phyloP scores from a whole-genome alignment of 768 basidiomycete species.

The Boletellus ananas region DNA sequence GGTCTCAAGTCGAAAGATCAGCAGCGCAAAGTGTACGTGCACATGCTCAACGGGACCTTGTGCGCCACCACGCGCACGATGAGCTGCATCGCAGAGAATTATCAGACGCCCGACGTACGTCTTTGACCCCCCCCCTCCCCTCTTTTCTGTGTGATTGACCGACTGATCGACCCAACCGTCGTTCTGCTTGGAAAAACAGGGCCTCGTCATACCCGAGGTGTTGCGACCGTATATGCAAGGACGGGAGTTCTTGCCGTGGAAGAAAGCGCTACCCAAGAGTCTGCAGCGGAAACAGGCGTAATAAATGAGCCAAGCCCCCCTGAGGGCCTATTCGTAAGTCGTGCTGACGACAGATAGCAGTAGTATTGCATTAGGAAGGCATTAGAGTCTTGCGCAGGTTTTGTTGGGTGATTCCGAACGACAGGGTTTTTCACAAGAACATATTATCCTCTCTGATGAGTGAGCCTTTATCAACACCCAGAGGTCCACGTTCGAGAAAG shows the following conservation, averaged over 20 bases:
- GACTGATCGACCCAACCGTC: not conserved
- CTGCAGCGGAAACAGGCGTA: slow-evolving; percentile 68
- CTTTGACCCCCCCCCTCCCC: not conserved
- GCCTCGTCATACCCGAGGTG: slow-evolving; percentile 84
- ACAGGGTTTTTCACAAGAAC: too few species aligned
- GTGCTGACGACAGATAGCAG: not conserved
- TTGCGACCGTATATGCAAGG: slow-evolving; percentile 96
- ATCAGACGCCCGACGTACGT: slow-evolving; percentile 89
- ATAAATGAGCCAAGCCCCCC: not conserved
- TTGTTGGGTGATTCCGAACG: too few species aligned
- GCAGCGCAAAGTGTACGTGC: slow-evolving; percentile 88
- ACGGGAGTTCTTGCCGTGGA: slow-evolving; percentile 81
- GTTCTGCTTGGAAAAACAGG: slow-evolving; percentile 45
- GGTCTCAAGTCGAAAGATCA: slow-evolving; percentile 91
- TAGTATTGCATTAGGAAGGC: too few species aligned
- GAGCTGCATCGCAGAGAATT: slow-evolving; percentile 98
- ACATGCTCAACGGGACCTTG: slow-evolving; percentile 98
- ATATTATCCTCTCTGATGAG: too few species aligned
- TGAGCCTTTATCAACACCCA: too few species aligned
- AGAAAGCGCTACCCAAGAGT: slow-evolving; percentile 75
- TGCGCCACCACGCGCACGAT: slow-evolving; percentile 96
- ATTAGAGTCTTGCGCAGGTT: too few species aligned
- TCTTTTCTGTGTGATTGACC: not conserved
- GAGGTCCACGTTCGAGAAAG: too few species aligned
- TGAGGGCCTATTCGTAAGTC: too few species aligned